Percentiles rank a stretch among this genome's conserved stretches.
Evolutionary conservation across 129 eudicot species (phyloP).

Genomic region (Glebionis coronaria): DNA sequence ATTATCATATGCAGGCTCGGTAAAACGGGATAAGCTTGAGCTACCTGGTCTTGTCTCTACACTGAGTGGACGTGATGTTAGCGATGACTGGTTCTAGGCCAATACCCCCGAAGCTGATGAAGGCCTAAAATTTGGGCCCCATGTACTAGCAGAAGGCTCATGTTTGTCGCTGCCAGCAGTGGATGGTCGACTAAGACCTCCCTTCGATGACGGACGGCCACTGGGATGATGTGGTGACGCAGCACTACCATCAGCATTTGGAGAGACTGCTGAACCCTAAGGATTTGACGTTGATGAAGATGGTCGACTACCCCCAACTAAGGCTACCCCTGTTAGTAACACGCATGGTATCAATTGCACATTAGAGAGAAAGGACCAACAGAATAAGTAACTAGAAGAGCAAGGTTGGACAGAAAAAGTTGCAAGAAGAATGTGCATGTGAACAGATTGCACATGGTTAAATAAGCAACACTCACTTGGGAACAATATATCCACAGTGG

Average conservation of each 20-base stretch:
- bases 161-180: no score
- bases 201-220: constrained; percentile 86
- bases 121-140: constrained; percentile 86
- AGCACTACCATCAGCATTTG: constrained; percentile 58
- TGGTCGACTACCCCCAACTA: no score
- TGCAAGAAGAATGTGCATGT: background rate
- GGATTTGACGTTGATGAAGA: no score
- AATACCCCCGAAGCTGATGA: constrained; percentile 83
- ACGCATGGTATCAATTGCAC: background rate
- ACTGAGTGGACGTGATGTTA: constrained; percentile 83
- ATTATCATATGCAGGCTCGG: no score
- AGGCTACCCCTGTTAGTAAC: constrained; percentile 64
- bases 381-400: no score
- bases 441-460: constrained; percentile 4
- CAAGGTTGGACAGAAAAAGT: no score
- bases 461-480: constrained; percentile 67
- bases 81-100: constrained; percentile 50
- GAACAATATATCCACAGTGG: constrained; percentile 91
- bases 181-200: constrained; percentile 95
- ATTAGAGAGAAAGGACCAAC: background rate
- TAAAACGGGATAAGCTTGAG: constrained; percentile 90
- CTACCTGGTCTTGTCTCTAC: constrained; percentile 95
- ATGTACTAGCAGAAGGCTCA: no score
- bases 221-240: no score
- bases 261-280: constrained; percentile 69